Base-by-base conservation (phyloP, 2,329 filamentous ascomycete species). In the Clonostachys rosea region DNA sequence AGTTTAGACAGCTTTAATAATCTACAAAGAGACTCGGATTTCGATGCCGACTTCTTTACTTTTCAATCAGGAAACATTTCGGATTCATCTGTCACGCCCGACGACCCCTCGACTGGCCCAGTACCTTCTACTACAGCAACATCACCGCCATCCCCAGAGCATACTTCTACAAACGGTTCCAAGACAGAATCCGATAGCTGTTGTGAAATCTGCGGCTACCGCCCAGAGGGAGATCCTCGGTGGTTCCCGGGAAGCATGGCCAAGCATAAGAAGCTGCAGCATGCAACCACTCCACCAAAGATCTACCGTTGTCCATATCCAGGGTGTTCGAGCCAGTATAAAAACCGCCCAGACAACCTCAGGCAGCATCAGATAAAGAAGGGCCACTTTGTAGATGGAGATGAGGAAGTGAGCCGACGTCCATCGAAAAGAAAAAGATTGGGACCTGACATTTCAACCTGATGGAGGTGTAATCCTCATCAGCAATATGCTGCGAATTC, bases 181-280 rank as follows among this genome's bases (percentile, higher is more conserved):
- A 71, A 72, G 49, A 50, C 66, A 2, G 73, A 75, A 49, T 68
- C 74, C 1, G 59, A 70, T 42, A 66, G 68, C 44, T 67, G 67
- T 51, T 81, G 78, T 54, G 69, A 74, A 18, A 62, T 77, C 16
- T 81, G 78, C 50, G 75, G 71, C 4, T 81, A 81, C 59, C 67
- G 74, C 10, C 78, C 78, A 2, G 77, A 75, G 51, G 78, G 78
- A 5, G 69, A 78, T 43, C 76, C 77, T n/a, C 69, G 73, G 49
- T 81, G 78, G 78, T 81, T 80, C 56, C 72, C 71, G 41, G 76
- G 76, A 6, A 79, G 74, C 57, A 78, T 81, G 76, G 70, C 75
- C 43, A 81, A 80, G 59, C 78, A 81, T 57, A 78, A 68, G 64
- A 78, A 74, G 57, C 63, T 74, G 49, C 73, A 78, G 59, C 78